These are phyloP conservation scores for Camelina neglecta DNA, from an alignment of 345 rosid genomes.

Conservation along the genomic window DNA sequence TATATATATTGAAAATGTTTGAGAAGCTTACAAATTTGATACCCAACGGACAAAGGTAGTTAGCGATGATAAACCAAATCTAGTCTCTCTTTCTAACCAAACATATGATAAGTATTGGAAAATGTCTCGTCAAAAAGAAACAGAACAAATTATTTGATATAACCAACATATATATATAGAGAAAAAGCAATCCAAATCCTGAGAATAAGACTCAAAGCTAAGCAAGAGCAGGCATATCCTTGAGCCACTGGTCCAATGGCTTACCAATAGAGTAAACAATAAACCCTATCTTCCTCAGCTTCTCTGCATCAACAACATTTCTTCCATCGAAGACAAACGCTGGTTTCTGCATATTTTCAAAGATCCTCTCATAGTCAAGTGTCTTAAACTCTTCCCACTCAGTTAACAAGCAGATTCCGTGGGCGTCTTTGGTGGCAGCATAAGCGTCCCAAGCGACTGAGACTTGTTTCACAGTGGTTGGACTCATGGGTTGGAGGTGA, in stretches of 20 bases:
- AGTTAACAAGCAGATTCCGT: background rate
- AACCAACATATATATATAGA: background rate
- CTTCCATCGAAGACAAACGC: background rate
- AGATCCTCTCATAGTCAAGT: background rate
- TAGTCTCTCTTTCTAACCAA: background rate
- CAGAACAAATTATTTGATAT: background rate
- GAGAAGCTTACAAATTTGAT: background rate
- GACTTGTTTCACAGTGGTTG: background rate
- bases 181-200: background rate
- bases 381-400: background rate
- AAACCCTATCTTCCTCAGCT: background rate
- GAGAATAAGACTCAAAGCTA: background rate
- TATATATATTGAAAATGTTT: background rate
- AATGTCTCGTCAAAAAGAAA: background rate
- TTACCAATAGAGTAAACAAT: constrained; percentile 2
- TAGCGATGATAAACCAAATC: background rate
- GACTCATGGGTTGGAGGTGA: background rate
- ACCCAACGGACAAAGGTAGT: background rate
- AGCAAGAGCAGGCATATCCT: background rate
- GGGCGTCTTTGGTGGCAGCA: background rate
- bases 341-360: constrained; percentile 1
- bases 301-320: background rate
- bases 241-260: background rate
- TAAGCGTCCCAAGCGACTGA: background rate
- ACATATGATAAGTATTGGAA: background rate